These are phyloP conservation scores for Edhazardia aedis DNA, from an alignment of 371 early-diverging fungal species.

Conservation along the genomic window DNA sequence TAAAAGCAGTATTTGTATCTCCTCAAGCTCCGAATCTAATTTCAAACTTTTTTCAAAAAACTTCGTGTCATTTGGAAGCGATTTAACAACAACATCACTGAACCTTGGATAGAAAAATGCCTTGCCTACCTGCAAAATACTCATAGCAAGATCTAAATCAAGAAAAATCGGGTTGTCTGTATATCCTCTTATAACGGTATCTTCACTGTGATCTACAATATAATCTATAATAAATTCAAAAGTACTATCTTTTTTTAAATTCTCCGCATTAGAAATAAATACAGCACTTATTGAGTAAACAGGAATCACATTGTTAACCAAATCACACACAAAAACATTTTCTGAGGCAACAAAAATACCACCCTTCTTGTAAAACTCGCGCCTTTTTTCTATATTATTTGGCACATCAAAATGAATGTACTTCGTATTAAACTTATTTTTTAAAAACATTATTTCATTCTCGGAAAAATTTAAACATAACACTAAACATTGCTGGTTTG, in stretches of 20 bases:
- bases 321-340: constrained; percentile 27
- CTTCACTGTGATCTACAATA: constrained; percentile 11
- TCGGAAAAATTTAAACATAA: constrained; percentile 18
- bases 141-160: constrained; percentile 6
- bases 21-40: constrained; percentile 2
- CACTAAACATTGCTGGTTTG: constrained; percentile 13
- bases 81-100: constrained; percentile 15
- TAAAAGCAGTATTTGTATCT: constrained; percentile 14
- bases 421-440: constrained; percentile 8
- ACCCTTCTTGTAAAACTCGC: constrained; percentile 6
- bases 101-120: constrained; percentile 33
- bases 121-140: constrained; percentile 8
- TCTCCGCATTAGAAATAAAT: constrained; percentile 29
- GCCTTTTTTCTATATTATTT: not conserved
- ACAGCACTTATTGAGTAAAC: constrained; percentile 17
- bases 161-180: constrained; percentile 5
- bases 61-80: constrained; percentile 12
- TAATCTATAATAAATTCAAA: constrained; percentile 31
- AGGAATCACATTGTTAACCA: constrained; percentile 23
- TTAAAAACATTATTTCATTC: too few relatives aligned
- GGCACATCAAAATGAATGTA: constrained; percentile 7
- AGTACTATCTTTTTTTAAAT: constrained; percentile 11
- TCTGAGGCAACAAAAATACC: constrained; percentile 22
- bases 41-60: constrained; percentile 12
- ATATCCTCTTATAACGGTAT: constrained; percentile 28